Percentiles rank a stretch among this genome's conserved stretches.
Evolutionary conservation across 2,329 filamentous ascomycete genomes (phyloP).

Genomic region (Cladosporium halotolerans): DNA sequence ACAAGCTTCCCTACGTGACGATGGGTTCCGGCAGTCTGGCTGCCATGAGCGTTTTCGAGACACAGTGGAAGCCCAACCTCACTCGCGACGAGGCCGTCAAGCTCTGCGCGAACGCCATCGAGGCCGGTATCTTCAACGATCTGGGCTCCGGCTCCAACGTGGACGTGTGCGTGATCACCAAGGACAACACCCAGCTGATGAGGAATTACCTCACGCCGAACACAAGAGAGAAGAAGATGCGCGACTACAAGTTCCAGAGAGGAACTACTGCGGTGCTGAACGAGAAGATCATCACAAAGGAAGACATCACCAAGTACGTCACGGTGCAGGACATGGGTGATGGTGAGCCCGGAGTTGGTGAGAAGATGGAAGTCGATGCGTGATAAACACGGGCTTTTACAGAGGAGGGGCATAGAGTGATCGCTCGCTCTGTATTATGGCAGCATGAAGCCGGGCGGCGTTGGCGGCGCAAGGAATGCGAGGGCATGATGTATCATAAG

Average conservation of each 20-base stretch:
- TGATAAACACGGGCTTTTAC: slow-evolving; percentile 14
- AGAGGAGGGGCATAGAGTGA: neutral
- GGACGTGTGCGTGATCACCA: slow-evolving; percentile 90
- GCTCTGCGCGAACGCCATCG: slow-evolving; percentile 78
- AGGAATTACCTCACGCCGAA: slow-evolving; percentile 93
- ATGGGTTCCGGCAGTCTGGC: slow-evolving; percentile 96
- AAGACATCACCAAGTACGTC: slow-evolving; percentile 90
- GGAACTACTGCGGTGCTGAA: slow-evolving; percentile 95
- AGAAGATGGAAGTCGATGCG: slow-evolving; percentile 60
- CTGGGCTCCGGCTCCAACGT: slow-evolving; percentile 95
- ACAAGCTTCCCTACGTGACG: slow-evolving; percentile 98
- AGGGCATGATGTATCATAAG: slow-evolving; percentile 9
- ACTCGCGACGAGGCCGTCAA: slow-evolving; percentile 75
- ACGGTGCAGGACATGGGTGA: slow-evolving; percentile 79
- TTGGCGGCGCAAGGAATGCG: neutral
- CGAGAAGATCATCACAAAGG: slow-evolving; percentile 91
- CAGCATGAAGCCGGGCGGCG: slow-evolving; percentile 6
- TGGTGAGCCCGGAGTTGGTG: slow-evolving; percentile 56
- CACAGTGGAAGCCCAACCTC: slow-evolving; percentile 78
- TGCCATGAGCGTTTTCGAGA: slow-evolving; percentile 97
- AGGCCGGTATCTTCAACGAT: slow-evolving; percentile 98
- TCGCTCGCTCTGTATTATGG: slow-evolving; percentile 1
- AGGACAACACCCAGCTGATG: slow-evolving; percentile 89
- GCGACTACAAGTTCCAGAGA: slow-evolving; percentile 83
- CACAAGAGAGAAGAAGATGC: slow-evolving; percentile 80